Conservation (phyloP, 176 grass and related monocot genomes). For the Juncus effusus region DNA sequence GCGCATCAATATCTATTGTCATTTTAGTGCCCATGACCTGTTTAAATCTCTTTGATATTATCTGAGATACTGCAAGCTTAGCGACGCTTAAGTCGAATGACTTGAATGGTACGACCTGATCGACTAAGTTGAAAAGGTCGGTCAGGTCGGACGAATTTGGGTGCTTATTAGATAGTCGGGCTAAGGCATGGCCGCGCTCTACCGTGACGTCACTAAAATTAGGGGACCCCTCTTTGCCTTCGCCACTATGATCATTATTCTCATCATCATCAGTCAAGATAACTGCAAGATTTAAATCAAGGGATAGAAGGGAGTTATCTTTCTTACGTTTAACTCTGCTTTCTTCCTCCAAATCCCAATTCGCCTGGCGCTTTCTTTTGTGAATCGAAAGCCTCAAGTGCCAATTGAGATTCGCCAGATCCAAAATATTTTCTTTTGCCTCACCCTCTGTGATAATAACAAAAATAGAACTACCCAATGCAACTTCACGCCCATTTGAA, state of each 20-base stretch:
- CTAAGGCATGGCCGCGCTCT: slow-evolving; percentile 51
- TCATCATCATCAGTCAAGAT: slow-evolving; percentile 3
- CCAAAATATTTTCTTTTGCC: background rate
- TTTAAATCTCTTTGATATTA: slow-evolving; percentile 32
- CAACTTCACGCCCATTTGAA: slow-evolving; percentile 53
- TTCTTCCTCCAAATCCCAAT: slow-evolving; percentile 20
- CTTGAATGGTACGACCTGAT: slow-evolving; percentile 53
- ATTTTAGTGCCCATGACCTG: slow-evolving; percentile 11
- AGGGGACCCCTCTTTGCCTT: slow-evolving; percentile 48
- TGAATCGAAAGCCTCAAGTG: slow-evolving; percentile 41
- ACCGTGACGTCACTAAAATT: slow-evolving; percentile 80
- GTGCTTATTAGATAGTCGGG: background rate
- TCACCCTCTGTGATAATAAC: slow-evolving; percentile 32
- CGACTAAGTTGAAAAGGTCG: slow-evolving; percentile 38
- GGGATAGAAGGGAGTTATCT: slow-evolving; percentile 23
- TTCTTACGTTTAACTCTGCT: slow-evolving; percentile 32
- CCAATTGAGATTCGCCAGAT: slow-evolving; percentile 22
- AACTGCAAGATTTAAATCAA: slow-evolving; percentile 64
- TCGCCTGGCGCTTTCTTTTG: slow-evolving; percentile 32
- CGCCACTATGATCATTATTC: slow-evolving; percentile 26
- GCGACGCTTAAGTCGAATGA: slow-evolving; percentile 40
- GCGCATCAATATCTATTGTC: slow-evolving; percentile 33
- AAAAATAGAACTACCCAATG: slow-evolving; percentile 51
- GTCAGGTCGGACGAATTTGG: slow-evolving; percentile 11
- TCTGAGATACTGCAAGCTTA: slow-evolving; percentile 44